Evolutionary conservation across 2,329 filamentous ascomycete genomes (phyloP).

Genomic region (Cladosporium sphaerospermum): DNA sequence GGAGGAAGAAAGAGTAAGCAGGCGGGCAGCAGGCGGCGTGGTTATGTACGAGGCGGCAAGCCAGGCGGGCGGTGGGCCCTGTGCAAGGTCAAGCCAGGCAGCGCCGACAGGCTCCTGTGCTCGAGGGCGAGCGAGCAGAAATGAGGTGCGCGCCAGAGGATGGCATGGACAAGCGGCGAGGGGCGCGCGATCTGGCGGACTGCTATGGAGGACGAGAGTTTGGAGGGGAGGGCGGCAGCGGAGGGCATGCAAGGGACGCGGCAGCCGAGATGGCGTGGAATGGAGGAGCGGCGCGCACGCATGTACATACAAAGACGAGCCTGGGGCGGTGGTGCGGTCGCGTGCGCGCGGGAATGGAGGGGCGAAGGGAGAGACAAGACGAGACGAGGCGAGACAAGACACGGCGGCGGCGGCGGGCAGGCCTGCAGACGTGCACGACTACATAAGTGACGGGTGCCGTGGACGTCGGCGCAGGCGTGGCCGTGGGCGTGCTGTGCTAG

Average conservation of each 20-base stretch:
- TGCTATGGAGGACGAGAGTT: constrained; percentile 3
- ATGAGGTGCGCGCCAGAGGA: constrained; percentile 5
- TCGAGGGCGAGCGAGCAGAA: constrained; percentile 5
- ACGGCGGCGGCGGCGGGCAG: background rate
- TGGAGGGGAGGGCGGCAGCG: constrained; percentile 2
- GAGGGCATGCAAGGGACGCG: constrained; percentile 10
- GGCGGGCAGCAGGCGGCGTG: background rate
- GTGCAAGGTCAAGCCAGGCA: constrained; percentile 10
- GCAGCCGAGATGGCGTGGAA: constrained; percentile 10
- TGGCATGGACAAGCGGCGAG: constrained; percentile 1
- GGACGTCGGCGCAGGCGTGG: too few species aligned
- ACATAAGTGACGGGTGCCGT: too few species aligned
- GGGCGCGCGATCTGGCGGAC: background rate
- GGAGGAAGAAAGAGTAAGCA: background rate
- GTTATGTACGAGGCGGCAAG: constrained; percentile 9
- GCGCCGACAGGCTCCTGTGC: constrained; percentile 5
- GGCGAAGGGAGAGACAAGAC: background rate
- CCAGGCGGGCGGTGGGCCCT: constrained; percentile 1
- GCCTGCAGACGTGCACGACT: background rate
- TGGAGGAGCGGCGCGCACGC: constrained; percentile 5
- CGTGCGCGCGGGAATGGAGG: background rate
- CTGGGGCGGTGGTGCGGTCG: background rate
- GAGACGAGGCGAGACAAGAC: background rate
- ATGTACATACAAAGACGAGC: background rate
- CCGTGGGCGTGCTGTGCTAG: too few species aligned